Percentiles rank a stretch among this genome's conserved stretches.
Evolutionary conservation across 345 rosid genomes (phyloP).

Genomic region (Stellera chamaejasme): DNA sequence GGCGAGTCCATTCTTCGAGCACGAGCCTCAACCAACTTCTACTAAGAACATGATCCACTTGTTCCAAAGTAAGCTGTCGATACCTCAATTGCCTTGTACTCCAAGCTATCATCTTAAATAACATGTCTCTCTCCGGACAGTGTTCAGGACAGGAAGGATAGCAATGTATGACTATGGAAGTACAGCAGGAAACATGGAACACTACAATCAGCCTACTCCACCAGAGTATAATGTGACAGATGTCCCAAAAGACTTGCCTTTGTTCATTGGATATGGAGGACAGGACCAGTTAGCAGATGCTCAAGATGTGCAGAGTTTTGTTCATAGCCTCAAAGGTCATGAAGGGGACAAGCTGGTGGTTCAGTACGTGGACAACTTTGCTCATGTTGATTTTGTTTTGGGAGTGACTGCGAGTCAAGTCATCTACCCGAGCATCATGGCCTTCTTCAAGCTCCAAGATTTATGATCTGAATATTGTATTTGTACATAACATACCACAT

Average conservation of each 20-base stretch:
- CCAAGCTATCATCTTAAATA: not conserved
- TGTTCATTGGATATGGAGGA: conserved; percentile 42
- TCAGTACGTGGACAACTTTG: conserved; percentile 23
- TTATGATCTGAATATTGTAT: not conserved
- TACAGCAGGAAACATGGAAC: conserved; percentile 30
- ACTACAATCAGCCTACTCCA: conserved; percentile 43
- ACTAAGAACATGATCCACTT: conserved; percentile 46
- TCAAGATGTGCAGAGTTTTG: conserved; percentile 27
- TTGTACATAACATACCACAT: not conserved
- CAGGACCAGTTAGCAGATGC: conserved; percentile 32
- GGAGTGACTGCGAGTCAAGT: conserved; percentile 27
- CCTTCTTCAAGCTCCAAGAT: conserved; percentile 25
- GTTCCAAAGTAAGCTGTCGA: conserved; percentile 29
- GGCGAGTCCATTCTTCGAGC: conserved; percentile 22
- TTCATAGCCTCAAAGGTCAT: conserved; percentile 28
- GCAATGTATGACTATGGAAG: conserved; percentile 27
- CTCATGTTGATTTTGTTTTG: conserved; percentile 42
- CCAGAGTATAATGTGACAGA: conserved; percentile 32
- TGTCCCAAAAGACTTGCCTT: conserved; percentile 38
- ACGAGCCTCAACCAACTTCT: conserved; percentile 34
- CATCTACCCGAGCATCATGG: conserved; percentile 31
- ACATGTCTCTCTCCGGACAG: conserved; percentile 1
- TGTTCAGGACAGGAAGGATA: conserved; percentile 29
- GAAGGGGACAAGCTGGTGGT: conserved; percentile 29
- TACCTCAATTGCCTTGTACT: too few species aligned